Percentiles rank a stretch among this genome's conserved stretches.
These are phyloP conservation scores for Sodiomyces alkalinus DNA, from an alignment of 2,329 filamentous ascomycete species.

Conservation along the genomic window DNA sequence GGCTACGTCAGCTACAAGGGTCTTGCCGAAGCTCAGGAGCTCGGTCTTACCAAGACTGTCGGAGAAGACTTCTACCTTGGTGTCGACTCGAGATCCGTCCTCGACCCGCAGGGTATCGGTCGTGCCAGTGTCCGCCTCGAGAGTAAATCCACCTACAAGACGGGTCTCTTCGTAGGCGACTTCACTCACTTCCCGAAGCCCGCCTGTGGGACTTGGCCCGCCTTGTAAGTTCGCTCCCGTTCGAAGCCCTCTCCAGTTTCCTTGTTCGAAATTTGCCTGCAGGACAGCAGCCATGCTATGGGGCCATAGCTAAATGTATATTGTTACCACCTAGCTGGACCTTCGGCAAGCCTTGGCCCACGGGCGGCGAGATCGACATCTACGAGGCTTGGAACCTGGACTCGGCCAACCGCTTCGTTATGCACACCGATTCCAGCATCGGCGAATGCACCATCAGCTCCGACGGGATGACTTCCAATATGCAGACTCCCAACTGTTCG, in stretches of 20 bases:
- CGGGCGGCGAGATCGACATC: constrained; percentile 49
- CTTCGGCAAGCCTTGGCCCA: constrained; percentile 39
- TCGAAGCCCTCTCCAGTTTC: neutral
- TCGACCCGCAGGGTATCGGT: constrained; percentile 14
- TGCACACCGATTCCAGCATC: constrained; percentile 32
- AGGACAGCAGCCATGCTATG: neutral
- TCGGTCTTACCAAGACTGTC: constrained; percentile 19
- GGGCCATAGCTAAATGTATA: no score
- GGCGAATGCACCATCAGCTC: constrained; percentile 20
- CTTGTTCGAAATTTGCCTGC: neutral
- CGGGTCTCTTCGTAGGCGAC: constrained; percentile 55
- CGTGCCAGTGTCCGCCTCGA: constrained; percentile 48
- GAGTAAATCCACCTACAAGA: constrained; percentile 45
- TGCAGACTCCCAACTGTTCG: constrained; percentile 24
- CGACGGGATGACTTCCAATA: constrained; percentile 14
- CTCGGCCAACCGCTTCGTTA: constrained; percentile 37
- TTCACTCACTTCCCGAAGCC: constrained; percentile 52
- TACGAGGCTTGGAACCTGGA: constrained; percentile 50
- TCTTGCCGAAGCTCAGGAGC: constrained; percentile 16
- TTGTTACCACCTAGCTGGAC: constrained; percentile 36
- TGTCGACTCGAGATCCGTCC: constrained; percentile 17
- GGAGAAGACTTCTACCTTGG: constrained; percentile 22
- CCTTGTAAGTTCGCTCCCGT: constrained; percentile 34
- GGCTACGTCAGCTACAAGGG: constrained; percentile 46
- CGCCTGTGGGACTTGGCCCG: constrained; percentile 58